These are phyloP conservation scores for Macrolepiota albuminosa DNA, from an alignment of 768 basidiomycete species.

Conservation along the genomic window DNA sequence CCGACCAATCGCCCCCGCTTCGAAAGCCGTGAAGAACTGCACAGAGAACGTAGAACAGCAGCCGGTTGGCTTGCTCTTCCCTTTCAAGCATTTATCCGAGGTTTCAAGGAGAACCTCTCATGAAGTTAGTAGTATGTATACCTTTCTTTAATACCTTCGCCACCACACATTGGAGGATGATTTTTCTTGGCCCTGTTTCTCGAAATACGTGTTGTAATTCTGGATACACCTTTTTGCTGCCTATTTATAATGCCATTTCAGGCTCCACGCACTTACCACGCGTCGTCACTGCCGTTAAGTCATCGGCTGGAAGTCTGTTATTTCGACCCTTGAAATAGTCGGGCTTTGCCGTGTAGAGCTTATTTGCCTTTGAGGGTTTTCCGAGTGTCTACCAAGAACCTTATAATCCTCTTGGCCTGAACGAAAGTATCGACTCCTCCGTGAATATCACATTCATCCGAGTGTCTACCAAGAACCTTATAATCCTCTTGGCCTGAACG, in stretches of 20 bases:
- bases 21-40: constrained; percentile 38
- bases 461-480: background rate
- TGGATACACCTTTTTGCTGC: constrained; percentile 4
- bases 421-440: background rate
- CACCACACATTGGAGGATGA: background rate
- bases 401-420: background rate
- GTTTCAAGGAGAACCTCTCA: constrained; percentile 58
- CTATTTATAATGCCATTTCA: constrained; percentile 8
- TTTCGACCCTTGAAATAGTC: constrained; percentile 7
- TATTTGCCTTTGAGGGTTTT: constrained; percentile 8
- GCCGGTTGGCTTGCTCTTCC: constrained; percentile 61
- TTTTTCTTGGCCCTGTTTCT: background rate
- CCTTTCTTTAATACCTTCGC: background rate
- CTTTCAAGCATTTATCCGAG: constrained; percentile 59
- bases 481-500: background rate
- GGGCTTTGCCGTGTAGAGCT: constrained; percentile 14
- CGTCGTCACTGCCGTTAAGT: constrained; percentile 1
- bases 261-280: constrained; percentile 6
- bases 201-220: constrained; percentile 8
- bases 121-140: constrained; percentile 12
- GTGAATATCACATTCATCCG: background rate
- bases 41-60: constrained; percentile 39
- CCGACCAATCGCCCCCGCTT: constrained; percentile 50
- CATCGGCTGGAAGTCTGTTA: background rate
- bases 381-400: background rate